These are phyloP conservation scores for Capsella rubella DNA, from an alignment of 441 rosid species.

Conservation along the genomic window DNA sequence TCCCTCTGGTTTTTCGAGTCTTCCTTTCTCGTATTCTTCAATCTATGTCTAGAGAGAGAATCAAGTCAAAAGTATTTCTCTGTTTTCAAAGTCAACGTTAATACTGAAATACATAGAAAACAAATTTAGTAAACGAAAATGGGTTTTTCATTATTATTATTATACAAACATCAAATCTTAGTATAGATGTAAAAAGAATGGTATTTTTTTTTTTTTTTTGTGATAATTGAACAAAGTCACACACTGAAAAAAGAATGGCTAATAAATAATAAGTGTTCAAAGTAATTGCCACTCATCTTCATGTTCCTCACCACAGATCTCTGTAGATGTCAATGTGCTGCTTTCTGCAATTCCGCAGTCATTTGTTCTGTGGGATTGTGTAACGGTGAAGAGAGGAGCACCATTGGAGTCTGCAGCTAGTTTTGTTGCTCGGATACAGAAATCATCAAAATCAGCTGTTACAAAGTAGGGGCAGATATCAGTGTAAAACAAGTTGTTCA, in stretches of 20 bases:
- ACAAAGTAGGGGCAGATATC: constrained; percentile 1
- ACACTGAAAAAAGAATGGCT: constrained; percentile 14
- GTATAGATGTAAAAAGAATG: constrained; percentile 30
- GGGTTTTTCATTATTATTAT: background rate
- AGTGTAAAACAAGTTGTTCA: background rate
- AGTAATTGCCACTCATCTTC: constrained; percentile 93
- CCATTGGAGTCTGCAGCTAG: constrained; percentile 84
- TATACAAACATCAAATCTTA: constrained; percentile 32
- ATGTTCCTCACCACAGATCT: constrained; percentile 38
- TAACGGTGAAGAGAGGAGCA: constrained; percentile 90
- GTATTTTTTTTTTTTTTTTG: background rate
- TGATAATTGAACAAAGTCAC: constrained; percentile 16
- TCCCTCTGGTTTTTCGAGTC: constrained; percentile 58
- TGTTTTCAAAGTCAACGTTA: background rate
- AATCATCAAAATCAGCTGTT: constrained; percentile 82
- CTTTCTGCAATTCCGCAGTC: constrained; percentile 47
- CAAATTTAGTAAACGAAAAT: background rate
- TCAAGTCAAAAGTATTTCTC: background rate
- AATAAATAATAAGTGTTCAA: constrained; percentile 28
- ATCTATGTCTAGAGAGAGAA: constrained; percentile 27
- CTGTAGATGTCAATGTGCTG: constrained; percentile 42
- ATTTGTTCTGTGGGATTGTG: constrained; percentile 48
- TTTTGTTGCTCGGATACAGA: constrained; percentile 75
- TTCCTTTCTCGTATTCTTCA: constrained; percentile 55
- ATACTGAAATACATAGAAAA: background rate